Conservation (phyloP, 2,329 filamentous ascomycete genomes). For the Dactylellina haptotyla region DNA sequence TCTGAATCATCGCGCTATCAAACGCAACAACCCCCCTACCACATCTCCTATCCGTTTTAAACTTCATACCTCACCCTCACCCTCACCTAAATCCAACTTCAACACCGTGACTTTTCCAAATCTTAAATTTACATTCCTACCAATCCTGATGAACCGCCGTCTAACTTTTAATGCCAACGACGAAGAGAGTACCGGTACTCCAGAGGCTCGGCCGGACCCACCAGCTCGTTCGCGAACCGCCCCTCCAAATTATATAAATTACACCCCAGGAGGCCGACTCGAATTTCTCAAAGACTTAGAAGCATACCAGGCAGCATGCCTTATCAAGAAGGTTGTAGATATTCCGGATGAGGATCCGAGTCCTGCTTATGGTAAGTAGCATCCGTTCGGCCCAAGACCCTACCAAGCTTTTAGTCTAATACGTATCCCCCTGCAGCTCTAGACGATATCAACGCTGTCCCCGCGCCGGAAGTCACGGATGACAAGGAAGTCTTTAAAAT, state of each 20-base stretch:
- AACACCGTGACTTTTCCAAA: too few species aligned
- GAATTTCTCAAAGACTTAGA: constrained; percentile 39
- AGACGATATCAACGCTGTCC: background rate
- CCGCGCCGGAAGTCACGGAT: background rate
- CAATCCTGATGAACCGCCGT: constrained; percentile 24
- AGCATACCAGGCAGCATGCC: constrained; percentile 38
- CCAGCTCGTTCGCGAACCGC: constrained; percentile 3
- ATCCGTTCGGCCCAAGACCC: background rate
- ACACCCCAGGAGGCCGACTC: constrained; percentile 15
- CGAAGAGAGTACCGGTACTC: constrained; percentile 22
- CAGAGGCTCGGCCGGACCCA: background rate
- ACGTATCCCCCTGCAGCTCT: constrained; percentile 1
- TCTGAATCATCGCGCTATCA: too few species aligned
- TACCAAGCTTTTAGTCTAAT: background rate
- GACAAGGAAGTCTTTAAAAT: constrained; percentile 18
- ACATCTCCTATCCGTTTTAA: too few species aligned
- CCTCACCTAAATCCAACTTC: too few species aligned
- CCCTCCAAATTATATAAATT: constrained; percentile 17
- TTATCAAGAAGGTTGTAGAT: constrained; percentile 34
- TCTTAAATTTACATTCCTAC: background rate
- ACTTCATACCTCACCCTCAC: too few species aligned
- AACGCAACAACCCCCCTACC: too few species aligned
- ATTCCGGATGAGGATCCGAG: constrained; percentile 6
- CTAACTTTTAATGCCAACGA: constrained; percentile 19
- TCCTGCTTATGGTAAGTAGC: constrained; percentile 29